Evolutionary conservation across 2,329 filamentous ascomycete species (phyloP).

Genomic region (Penicillium sp.): DNA sequence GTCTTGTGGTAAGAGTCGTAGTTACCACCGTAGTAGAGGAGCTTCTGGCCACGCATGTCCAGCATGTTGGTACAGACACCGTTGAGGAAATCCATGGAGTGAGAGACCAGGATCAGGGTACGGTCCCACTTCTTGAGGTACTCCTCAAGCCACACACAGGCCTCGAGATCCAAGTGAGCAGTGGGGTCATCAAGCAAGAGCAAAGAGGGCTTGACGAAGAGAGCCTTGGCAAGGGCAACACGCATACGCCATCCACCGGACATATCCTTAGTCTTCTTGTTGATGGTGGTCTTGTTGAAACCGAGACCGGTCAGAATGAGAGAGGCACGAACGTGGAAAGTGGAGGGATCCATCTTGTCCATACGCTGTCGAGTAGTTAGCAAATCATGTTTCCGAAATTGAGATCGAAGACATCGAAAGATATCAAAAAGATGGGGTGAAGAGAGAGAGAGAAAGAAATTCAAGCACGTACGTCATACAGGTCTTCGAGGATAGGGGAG

Average conservation of each 20-base stretch:
- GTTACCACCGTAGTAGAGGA: constrained; percentile 99
- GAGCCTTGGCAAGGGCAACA: constrained; percentile 93
- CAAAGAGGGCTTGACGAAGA: constrained; percentile 96
- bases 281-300: constrained; percentile 97
- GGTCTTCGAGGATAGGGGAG: constrained; percentile 82
- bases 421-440: background rate
- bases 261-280: constrained; percentile 99
- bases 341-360: constrained; percentile 98
- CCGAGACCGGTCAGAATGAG: constrained; percentile 97
- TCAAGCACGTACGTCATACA: constrained; percentile 77
- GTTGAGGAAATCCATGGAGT: constrained; percentile 99
- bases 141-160: constrained; percentile 99
- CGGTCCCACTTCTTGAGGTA: constrained; percentile 99
- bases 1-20: constrained; percentile 99
- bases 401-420: background rate
- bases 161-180: constrained; percentile 98
- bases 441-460: background rate
- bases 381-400: background rate
- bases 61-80: constrained; percentile 98
- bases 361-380: constrained; percentile 68
- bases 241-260: constrained; percentile 99
- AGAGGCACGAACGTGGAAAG: constrained; percentile 92
- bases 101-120: constrained; percentile 92
- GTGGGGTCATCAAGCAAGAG: constrained; percentile 97
- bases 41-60: constrained; percentile 87